A percentile compares a stretch with the other conserved stretches of the same genome.
Evolutionary conservation across 1,284 basidiomycete species (phyloP).

Genomic region (Ustilago crameri): DNA sequence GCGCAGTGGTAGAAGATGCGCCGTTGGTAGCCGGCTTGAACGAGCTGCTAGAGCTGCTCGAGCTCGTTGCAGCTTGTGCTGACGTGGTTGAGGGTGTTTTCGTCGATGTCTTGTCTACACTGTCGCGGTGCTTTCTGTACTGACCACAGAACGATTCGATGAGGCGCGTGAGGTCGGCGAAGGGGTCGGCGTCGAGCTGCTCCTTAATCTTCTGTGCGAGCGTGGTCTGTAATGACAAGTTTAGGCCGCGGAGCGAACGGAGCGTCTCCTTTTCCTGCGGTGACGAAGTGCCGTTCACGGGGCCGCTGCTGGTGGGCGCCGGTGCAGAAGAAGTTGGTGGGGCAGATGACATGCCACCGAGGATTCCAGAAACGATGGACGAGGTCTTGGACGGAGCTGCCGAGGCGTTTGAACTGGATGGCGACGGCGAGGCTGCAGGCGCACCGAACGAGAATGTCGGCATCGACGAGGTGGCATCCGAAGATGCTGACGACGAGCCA

Average conservation of each 20-base stretch:
- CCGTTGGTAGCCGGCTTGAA: conserved; percentile 30
- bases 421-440: background rate
- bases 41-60: conserved; percentile 11
- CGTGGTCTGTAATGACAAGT: conserved; percentile 29
- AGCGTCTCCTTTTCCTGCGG: conserved; percentile 24
- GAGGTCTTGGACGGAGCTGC: conserved; percentile 25
- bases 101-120: conserved; percentile 14
- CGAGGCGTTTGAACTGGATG: conserved; percentile 9
- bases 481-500: conserved; percentile 6
- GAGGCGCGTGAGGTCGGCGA: conserved; percentile 31
- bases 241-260: conserved; percentile 37
- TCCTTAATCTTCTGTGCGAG: conserved; percentile 31
- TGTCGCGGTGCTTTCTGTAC: conserved; percentile 33
- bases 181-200: conserved; percentile 40
- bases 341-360: conserved; percentile 14
- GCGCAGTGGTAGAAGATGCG: conserved; percentile 3
- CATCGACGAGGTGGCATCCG: conserved; percentile 9
- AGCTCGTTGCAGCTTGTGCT: background rate
- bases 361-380: conserved; percentile 12
- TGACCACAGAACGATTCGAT: conserved; percentile 31
- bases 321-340: conserved; percentile 3
- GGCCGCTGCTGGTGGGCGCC: background rate
- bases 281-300: conserved; percentile 8
- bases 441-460: conserved; percentile 19
- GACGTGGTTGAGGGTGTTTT: background rate